Base-by-base conservation (phyloP, 345 rosid species). In the Syzygium oleosum region DNA sequence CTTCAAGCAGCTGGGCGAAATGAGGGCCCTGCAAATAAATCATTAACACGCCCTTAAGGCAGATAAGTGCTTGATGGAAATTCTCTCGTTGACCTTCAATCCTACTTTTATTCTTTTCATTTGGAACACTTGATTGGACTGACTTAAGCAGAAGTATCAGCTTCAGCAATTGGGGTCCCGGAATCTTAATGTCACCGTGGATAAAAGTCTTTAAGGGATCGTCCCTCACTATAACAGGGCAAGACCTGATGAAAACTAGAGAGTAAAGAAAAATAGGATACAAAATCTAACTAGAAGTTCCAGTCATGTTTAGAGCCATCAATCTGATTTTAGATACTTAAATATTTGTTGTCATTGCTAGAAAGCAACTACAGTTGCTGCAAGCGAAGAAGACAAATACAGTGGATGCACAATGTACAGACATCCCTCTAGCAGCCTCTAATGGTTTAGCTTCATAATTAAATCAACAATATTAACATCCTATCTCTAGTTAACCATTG, bases 111-210 rank as follows among this genome's bases (percentile, higher is more conserved):
- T 90, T 92, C 91, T 88, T 91, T 89, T 90, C 92, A 51, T 89
- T 91, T 63, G 84, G 43, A 55, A 63, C 84, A 83, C 87, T 56
- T 85, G 85, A 90, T 84, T 88, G 86, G 54, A 93, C 92, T 13
- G 91, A 86, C 87, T 89, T 94, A 80, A 93, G 93, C 91, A 90
- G 83, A 89, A 94, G 91, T 78, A 92, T 91, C 87, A 96, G 85
- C 92, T 95, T 93, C 90, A 96, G 91, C 92, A 96, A 90, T 83
- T 91, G 93, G n/a, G 92, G 87, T 34, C 96, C 98, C 87, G 95
- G 86, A 61, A 90, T 85, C 88, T 91, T 95, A 86, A 93, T 90
- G 55, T 95, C 95, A 88, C 95, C 96, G 68, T 93, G 95, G 87
- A 94, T 91, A 86, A 94, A 89, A 86, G 86, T 92, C 90, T 89